A percentile compares a stretch with the other conserved stretches of the same genome.
phyloP scores from a whole-genome alignment of 2,329 filamentous ascomycete species.

The Colletotrichum sublineola region DNA sequence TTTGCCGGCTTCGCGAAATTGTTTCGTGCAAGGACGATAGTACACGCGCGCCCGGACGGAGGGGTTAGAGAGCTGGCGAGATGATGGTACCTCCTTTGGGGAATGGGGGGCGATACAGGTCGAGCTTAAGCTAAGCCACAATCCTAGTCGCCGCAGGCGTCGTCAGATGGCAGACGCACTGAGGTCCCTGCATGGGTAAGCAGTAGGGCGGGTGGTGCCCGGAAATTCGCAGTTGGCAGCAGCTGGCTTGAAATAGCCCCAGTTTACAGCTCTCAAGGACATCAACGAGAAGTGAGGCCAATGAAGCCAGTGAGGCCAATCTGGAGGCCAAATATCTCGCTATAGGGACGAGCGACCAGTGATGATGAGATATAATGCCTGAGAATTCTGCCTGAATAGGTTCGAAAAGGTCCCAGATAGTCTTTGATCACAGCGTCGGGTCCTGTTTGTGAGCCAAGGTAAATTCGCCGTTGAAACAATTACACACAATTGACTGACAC shows the following conservation, averaged over 20 bases:
- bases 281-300: slow-evolving; percentile 6
- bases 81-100: slow-evolving; percentile 32
- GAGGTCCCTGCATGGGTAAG: slow-evolving; percentile 20
- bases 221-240: rapidly evolving
- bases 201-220: not conserved
- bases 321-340: slow-evolving; percentile 17
- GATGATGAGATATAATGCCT: not conserved
- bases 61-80: slow-evolving; percentile 42
- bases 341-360: not conserved
- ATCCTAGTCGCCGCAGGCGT: slow-evolving; percentile 30
- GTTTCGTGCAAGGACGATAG: slow-evolving; percentile 35
- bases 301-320: slow-evolving; percentile 19
- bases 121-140: slow-evolving; percentile 39
- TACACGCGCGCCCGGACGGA: slow-evolving; percentile 36
- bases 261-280: slow-evolving; percentile 5
- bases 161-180: not conserved
- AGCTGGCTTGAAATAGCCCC: not conserved
- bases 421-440: not conserved
- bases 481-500: not conserved
- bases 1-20: slow-evolving; percentile 34
- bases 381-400: not conserved
- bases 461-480: no score
- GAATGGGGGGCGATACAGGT: slow-evolving; percentile 9
- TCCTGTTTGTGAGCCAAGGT: not conserved
- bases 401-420: not conserved